These are phyloP conservation scores for Pyrenula aspistea DNA, from an alignment of 495 filamentous ascomycete species.

Conservation along the genomic window DNA sequence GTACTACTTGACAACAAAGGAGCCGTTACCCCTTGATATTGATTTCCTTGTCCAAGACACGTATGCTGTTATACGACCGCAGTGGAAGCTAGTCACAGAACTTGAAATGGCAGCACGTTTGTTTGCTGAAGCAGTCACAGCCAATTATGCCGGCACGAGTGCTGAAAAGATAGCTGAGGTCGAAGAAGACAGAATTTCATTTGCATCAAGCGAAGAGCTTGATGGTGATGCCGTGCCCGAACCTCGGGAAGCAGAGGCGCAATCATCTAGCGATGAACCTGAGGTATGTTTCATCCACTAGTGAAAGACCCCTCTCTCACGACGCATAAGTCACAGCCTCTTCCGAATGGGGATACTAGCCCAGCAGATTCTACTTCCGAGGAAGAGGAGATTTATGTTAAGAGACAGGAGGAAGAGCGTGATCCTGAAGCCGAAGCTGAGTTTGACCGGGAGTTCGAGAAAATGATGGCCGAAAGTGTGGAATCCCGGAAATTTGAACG, in stretches of 20 bases:
- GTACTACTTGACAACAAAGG: constrained; percentile 95
- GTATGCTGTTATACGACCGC: constrained; percentile 67
- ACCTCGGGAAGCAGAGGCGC: constrained; percentile 35
- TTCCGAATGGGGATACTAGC: constrained; percentile 28
- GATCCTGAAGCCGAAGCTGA: constrained; percentile 94
- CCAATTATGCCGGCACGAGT: constrained; percentile 73
- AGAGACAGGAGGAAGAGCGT: constrained; percentile 74
- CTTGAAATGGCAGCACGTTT: constrained; percentile 72
- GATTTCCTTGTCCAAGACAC: constrained; percentile 96
- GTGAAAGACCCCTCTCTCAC: constrained; percentile 2
- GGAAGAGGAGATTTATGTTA: constrained; percentile 77
- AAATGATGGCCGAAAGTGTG: constrained; percentile 95
- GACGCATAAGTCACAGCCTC: constrained; percentile 32
- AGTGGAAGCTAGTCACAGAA: constrained; percentile 77
- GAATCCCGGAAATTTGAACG: constrained; percentile 91
- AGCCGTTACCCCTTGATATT: constrained; percentile 87
- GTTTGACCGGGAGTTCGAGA: constrained; percentile 95
- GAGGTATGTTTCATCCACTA: constrained; percentile 25
- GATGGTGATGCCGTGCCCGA: constrained; percentile 44
- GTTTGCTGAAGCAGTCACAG: constrained; percentile 77
- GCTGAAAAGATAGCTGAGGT: constrained; percentile 51
- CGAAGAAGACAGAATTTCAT: constrained; percentile 56
- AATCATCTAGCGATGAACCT: constrained; percentile 46
- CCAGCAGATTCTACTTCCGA: constrained; percentile 42
- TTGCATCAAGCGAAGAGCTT: constrained; percentile 51